These are phyloP conservation scores for Colletotrichum salicis DNA, from an alignment of 2,329 filamentous ascomycete species.

Conservation along the genomic window DNA sequence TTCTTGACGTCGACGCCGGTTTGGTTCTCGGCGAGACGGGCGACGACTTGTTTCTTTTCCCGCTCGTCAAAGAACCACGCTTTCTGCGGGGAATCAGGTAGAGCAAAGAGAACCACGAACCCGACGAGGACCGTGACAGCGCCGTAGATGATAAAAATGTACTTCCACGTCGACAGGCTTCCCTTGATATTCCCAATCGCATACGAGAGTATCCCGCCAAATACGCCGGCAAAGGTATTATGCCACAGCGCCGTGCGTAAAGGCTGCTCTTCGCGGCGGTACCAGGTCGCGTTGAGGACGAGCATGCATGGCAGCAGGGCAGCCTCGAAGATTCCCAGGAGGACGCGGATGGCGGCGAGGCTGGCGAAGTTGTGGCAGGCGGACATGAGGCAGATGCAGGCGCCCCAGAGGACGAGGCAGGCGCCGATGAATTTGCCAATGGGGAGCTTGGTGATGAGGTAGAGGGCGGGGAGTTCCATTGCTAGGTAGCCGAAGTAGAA, in stretches of 20 bases:
- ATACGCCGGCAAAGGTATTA: constrained; percentile 45
- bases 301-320: constrained; percentile 56
- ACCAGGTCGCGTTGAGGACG: constrained; percentile 61
- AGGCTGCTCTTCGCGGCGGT: constrained; percentile 66
- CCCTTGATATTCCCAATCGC: constrained; percentile 44
- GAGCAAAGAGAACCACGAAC: constrained; percentile 68
- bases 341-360: constrained; percentile 38
- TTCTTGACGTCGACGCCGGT: constrained; percentile 76
- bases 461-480: constrained; percentile 69
- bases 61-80: constrained; percentile 68
- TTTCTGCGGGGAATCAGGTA: constrained; percentile 65
- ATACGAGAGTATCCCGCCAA: constrained; percentile 65
- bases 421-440: constrained; percentile 25
- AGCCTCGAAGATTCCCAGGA: constrained; percentile 39
- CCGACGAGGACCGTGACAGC: constrained; percentile 68
- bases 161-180: constrained; percentile 40
- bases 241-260: constrained; percentile 76
- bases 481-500: constrained; percentile 68
- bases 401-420: constrained; percentile 55
- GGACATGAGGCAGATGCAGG: constrained; percentile 45
- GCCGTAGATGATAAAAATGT: constrained; percentile 71
- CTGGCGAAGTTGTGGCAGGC: constrained; percentile 42
- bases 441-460: constrained; percentile 60
- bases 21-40: constrained; percentile 78
- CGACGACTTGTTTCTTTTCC: constrained; percentile 74